These are phyloP conservation scores for Telopea speciosissima DNA, from an alignment of 177 flowering plant genomes.

Conservation along the genomic window DNA sequence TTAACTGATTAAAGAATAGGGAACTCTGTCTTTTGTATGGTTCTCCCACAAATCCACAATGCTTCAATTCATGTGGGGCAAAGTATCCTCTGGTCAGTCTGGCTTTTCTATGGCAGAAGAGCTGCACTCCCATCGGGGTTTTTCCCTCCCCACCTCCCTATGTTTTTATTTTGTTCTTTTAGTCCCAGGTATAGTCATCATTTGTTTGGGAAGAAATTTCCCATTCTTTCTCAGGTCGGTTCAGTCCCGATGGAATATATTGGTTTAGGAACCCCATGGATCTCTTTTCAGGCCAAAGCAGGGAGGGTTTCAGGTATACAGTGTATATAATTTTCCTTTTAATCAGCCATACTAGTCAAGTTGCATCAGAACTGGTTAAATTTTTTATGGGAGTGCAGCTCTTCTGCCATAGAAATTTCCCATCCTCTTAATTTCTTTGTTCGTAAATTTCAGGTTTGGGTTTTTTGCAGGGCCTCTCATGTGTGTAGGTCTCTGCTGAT, in stretches of 20 bases:
- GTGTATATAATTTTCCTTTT: conserved; percentile 17
- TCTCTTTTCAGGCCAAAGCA: conserved; percentile 15
- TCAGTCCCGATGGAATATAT: conserved; percentile 7
- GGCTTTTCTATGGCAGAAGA: conserved; percentile 25
- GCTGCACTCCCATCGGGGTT: conserved; percentile 1
- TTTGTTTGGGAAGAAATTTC: conserved; percentile 12
- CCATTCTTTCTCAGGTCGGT: conserved; percentile 7
- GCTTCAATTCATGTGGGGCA: conserved; percentile 1
- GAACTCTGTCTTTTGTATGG: neutral
- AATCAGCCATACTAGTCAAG: too few relatives aligned
- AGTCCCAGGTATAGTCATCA: neutral
- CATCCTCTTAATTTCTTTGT: neutral
- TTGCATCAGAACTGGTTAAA: conserved; percentile 5
- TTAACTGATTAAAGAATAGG: too few relatives aligned
- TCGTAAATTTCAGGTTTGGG: neutral
- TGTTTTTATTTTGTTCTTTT: conserved; percentile 2
- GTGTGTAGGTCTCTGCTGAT: too few relatives aligned
- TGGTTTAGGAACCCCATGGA: conserved; percentile 21
- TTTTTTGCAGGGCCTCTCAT: too few relatives aligned
- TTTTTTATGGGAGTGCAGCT: conserved; percentile 2
- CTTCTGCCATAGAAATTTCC: too few relatives aligned
- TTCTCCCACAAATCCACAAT: conserved; percentile 5
- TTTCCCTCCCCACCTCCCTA: too few relatives aligned
- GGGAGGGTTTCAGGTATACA: conserved; percentile 29
- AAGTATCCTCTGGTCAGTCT: conserved; percentile 8